phyloP scores from a whole-genome alignment of 768 basidiomycete genomes.

The Leccinum obscurum region DNA sequence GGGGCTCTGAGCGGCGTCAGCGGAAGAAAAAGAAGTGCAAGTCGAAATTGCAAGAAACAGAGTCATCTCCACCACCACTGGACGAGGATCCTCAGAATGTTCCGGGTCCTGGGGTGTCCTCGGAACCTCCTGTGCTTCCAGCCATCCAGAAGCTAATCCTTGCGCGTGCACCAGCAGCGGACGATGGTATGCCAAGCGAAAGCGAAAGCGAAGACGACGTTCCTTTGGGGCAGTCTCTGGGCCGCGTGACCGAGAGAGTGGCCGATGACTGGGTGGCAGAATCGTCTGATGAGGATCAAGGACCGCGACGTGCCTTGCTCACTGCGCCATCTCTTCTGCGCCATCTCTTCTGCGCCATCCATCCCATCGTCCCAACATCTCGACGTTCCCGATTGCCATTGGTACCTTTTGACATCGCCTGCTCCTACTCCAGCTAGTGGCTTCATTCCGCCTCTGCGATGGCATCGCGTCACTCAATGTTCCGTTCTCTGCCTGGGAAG shows the following conservation, averaged over 20 bases:
- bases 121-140: slow-evolving; percentile 35
- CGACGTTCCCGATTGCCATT: too few relatives aligned
- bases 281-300: slow-evolving; percentile 65
- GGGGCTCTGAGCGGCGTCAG: slow-evolving; percentile 39
- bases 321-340: too few relatives aligned
- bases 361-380: too few relatives aligned
- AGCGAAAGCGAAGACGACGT: slow-evolving; percentile 50
- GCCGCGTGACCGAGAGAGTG: slow-evolving; percentile 22
- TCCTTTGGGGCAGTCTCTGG: slow-evolving; percentile 21
- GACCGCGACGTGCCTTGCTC: slow-evolving; percentile 41
- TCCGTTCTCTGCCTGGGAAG: too few relatives aligned
- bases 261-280: slow-evolving; percentile 46
- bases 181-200: slow-evolving; percentile 47
- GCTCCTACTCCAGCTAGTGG: too few relatives aligned
- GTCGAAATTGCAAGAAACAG: slow-evolving; percentile 49
- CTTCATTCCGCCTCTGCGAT: too few relatives aligned
- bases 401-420: too few relatives aligned
- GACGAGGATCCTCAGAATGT: slow-evolving; percentile 36
- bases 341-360: too few relatives aligned
- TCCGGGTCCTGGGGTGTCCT: slow-evolving; percentile 17
- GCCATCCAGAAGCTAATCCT: slow-evolving; percentile 36
- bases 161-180: slow-evolving; percentile 30
- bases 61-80: slow-evolving; percentile 24
- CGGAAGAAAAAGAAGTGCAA: slow-evolving; percentile 45
- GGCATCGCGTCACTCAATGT: too few relatives aligned